Base-by-base conservation (phyloP, 768 basidiomycete species). In the Russula griseocarnosa region DNA sequence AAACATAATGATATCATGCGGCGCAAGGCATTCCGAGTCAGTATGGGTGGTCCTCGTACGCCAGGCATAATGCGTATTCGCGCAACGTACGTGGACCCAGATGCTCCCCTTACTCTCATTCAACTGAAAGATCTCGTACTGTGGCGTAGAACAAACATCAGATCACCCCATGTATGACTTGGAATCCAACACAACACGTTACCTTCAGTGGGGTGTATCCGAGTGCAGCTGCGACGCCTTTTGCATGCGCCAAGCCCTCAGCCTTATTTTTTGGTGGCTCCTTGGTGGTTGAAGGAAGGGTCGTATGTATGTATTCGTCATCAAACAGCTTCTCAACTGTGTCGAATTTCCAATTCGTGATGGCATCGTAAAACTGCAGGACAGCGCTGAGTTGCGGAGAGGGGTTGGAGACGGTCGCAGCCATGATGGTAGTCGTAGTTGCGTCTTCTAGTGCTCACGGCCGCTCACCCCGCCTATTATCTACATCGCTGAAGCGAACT, bases 21-120 rank as follows among this genome's bases (percentile, higher is more conserved):
- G 22, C 20, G 18, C 44, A 34, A 13, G 32, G 24, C 44, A 20
- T 46, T 46, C 22, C 44, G 9, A n/a, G 32, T 53, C 30, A 47
- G 26, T 44, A 42, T 11, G 20, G 16, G n/a, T 16, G 26, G n/a
- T 16, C 49, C 49, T 18, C 16, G 14, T 26, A 10, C 9, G 13
- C 22, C 9, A n/a, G 46, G 22, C 46, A 47, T 5, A 52, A 52
- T 52, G 51, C 51, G 28, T 52, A 18, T 52, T 9, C 36, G 46
- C 8, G 26, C 20, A 30, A 61, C 64, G 49, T 57, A 65, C 64
- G 60, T 65, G 60, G 6, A 56, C 59, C 64, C 60, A 65, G 40
- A 65, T 32, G 2, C 11, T 55, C 32, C 26, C 64, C 20, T 32
- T 22, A 7, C 5, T 24, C 40, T 65, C 59, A 5, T 2, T 61